Percentiles rank a stretch among this genome's conserved stretches.
Evolutionary conservation across 2,329 filamentous ascomycete species (phyloP).

Genomic region (Simplicillium aogashimaense): DNA sequence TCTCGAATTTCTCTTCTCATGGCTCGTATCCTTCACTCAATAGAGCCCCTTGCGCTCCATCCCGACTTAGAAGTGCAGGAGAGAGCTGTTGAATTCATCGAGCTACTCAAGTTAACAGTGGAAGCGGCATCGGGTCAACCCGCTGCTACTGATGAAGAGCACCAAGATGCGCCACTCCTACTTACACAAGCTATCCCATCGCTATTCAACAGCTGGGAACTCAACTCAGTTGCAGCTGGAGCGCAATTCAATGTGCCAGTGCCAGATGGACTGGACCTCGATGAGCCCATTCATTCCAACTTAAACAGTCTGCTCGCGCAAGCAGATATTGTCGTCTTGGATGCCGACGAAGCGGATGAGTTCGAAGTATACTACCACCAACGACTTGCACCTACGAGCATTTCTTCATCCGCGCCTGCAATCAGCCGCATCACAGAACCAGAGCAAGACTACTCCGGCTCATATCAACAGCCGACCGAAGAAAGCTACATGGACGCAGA

Average conservation of each 20-base stretch:
- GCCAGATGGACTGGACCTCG: constrained; percentile 66
- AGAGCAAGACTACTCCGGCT: constrained; percentile 36
- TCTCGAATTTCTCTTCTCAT: constrained; percentile 68
- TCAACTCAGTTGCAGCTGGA: constrained; percentile 79
- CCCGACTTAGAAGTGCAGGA: constrained; percentile 92
- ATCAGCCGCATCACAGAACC: constrained; percentile 42
- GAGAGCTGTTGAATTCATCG: constrained; percentile 82
- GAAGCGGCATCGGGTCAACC: constrained; percentile 68
- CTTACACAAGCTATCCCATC: constrained; percentile 86
- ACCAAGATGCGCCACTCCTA: constrained; percentile 67
- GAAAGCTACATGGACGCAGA: constrained; percentile 63
- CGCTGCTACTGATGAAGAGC: constrained; percentile 38
- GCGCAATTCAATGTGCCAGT: constrained; percentile 82
- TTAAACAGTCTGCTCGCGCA: constrained; percentile 57
- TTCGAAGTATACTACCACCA: constrained; percentile 60
- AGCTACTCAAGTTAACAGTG: constrained; percentile 75
- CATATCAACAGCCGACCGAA: constrained; percentile 50
- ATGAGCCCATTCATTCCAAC: constrained; percentile 71
- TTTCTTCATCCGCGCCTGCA: constrained; percentile 42
- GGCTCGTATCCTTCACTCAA: constrained; percentile 69
- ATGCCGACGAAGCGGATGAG: constrained; percentile 48
- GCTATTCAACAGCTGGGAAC: constrained; percentile 74
- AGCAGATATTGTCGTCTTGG: constrained; percentile 38
- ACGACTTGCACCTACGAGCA: constrained; percentile 37
- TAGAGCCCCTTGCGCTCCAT: constrained; percentile 71